Evolutionary conservation across 371 early-diverging fungal species (phyloP), one percentile per base, ranked within the genome.

Genomic region (Entomophthora muscae): DNA sequence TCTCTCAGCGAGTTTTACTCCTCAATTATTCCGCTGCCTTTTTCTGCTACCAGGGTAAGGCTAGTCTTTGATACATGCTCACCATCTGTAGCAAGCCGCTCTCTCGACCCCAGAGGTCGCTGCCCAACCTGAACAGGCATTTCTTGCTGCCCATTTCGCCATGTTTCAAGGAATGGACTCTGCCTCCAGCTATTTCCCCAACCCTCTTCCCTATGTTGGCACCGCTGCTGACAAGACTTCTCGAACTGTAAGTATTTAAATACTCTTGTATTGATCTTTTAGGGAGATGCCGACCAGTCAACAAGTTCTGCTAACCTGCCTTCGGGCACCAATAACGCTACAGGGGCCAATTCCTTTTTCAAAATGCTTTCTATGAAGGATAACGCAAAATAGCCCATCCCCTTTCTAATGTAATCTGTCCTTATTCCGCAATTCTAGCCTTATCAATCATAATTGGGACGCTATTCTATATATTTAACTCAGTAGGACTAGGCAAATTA

Each of bases 331-430:
- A n/a, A n/a, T n/a, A n/a, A n/a, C n/a, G n/a, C n/a, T n/a, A n/a
- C 56, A 17, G 26, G 26, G 7, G 23, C 33, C 3, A 61, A 61
- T 24, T 61, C 61, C n/a, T 61, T 61, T 32, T 61, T 61, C 33
- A 32, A 51, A 61, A 61, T 61, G 61, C 42, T 61, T 13, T 26
- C 61, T 7, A 61, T 61, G 61, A 61, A 61, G 27, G 61, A 61
- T 12, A 51, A 26, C 42, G 10, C 5, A 42, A 42, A 17, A 42
- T 42, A 17, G 17, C 42, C n/a, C n/a, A n/a, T n/a, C n/a, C n/a
- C n/a, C n/a, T n/a, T n/a, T n/a, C n/a, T n/a, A n/a, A n/a, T n/a
- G n/a, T n/a, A n/a, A n/a, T n/a, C n/a, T n/a, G n/a, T n/a, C n/a
- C n/a, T n/a, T n/a, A n/a, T n/a, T n/a, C n/a, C n/a, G n/a, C n/a